Evolutionary conservation across 352 stramenopile species (phyloP).

Genomic region (Globisporangium solare): DNA sequence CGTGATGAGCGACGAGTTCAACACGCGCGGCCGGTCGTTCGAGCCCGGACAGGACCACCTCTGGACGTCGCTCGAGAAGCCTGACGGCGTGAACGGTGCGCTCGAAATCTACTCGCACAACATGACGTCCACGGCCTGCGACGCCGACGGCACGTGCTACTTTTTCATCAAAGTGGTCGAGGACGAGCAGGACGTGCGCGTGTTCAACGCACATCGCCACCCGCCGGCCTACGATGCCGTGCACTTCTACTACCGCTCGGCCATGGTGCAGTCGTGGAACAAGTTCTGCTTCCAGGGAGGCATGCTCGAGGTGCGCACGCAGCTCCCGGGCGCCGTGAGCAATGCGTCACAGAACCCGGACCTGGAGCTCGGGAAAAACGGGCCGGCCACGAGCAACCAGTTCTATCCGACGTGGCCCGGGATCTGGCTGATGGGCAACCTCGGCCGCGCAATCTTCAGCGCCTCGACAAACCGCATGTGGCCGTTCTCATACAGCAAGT

Average conservation of each 20-base stretch:
- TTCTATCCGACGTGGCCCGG: slow-evolving; percentile 84
- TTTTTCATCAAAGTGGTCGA: slow-evolving; percentile 53
- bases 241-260: slow-evolving; percentile 44
- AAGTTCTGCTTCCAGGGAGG: slow-evolving; percentile 95
- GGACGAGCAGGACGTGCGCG: slow-evolving; percentile 31
- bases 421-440: slow-evolving; percentile 93
- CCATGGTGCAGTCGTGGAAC: slow-evolving; percentile 92
- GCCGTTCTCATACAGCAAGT: slow-evolving; percentile 92
- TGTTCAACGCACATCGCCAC: slow-evolving; percentile 56
- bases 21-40: slow-evolving; percentile 82
- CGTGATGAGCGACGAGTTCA: slow-evolving; percentile 94
- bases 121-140: slow-evolving; percentile 63
- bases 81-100: slow-evolving; percentile 90
- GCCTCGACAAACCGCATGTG: slow-evolving; percentile 88
- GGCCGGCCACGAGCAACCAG: slow-evolving; percentile 49
- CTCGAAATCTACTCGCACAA: slow-evolving; percentile 92
- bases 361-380: slow-evolving; percentile 17
- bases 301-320: slow-evolving; percentile 82
- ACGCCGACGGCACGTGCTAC: slow-evolving; percentile 49
- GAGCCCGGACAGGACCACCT: slow-evolving; percentile 87
- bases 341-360: slow-evolving; percentile 38
- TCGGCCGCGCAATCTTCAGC: slow-evolving; percentile 90
- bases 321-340: slow-evolving; percentile 83
- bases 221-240: slow-evolving; percentile 36
- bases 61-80: slow-evolving; percentile 93